Base-by-base conservation (phyloP, 1,284 basidiomycete genomes). In the Entoloma clypeatum region DNA sequence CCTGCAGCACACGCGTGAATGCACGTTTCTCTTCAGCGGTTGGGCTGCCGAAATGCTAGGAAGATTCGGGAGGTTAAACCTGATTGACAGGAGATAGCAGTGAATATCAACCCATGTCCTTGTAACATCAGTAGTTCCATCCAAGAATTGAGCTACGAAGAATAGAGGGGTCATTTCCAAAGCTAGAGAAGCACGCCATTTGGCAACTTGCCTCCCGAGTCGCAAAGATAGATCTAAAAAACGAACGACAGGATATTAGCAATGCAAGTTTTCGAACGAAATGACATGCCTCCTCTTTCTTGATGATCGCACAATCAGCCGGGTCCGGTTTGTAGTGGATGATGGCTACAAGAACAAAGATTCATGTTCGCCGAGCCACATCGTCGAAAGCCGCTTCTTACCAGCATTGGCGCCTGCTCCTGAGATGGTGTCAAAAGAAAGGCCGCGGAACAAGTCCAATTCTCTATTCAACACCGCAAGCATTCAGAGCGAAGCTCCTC, bases 101-200 rank as follows among this genome's bases (percentile, higher is more conserved):
- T 25, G 26, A 16, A 30, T 3, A 14, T 9, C 11, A 56, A 86
- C 88, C 79, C 80, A 83, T 43, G 92, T 95, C 24, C 93, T 71
- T 4, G 93, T 97, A 7, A 90, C 86, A 57, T 98, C 96, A 1
- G 95, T 99, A 0, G 95, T 99, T 8, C 94, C 94, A 55, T 97
- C 93, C 21, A 80, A 64, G 62, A 86, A 97, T 67, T 98, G 94
- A 1, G 77, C 88, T 88, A 16, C 3, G 28, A 10, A 18, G 14
- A 19, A n/a, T 24, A 41, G 19, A 39, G 13, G 7, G 30, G 27
- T 16, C 38, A 11, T 5, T 11, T 13, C 7, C 4, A 28, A 26
- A 24, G 27, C 22, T 7, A 17, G 18, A 2, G 16, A 10, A n/a
- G n/a, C n/a, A n/a, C n/a, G n/a, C n/a, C 2, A 5, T 16, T 6